Evolutionary conservation across 495 filamentous ascomycete species (phyloP), one percentile per base, ranked within the genome.

Genomic region (Xylaria bambusicola): DNA sequence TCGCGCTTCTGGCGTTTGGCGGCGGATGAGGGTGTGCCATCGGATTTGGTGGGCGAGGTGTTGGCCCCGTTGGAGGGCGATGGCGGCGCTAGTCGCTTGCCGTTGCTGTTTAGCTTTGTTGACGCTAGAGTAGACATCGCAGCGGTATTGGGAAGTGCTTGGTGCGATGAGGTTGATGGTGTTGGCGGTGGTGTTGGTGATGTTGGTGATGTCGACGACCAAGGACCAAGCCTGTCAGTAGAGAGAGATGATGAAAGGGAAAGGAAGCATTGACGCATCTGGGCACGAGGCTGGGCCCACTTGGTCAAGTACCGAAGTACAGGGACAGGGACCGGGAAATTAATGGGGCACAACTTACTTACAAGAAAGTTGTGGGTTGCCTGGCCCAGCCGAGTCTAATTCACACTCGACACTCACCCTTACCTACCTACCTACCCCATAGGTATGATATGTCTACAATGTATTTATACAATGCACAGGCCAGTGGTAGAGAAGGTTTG

Each of bases 1-100:
- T 71, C 68, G 59, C 68, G 68, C 59, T 68, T 71, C 31, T 68
- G 68, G 47, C 68, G 68, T 53, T 71, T 71, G 10, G 60, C 23
- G 13, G 56, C 46, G 3, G 56, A 50, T 36, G 58, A 45, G 36
- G 57, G 36, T n/a, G 61, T 47, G 33, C 58, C 62, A 17, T 67
- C 65, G 15, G 60, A 29, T 48, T 67, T 70, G 49, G 35, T 60
- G 27, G 63, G 35, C 10, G 44, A 63, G 10, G 38, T n/a, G 23
- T 60, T 56, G 36, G 65, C 50, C 29, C 58, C 38, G 44, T 46
- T 27, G 9, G 65, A 60, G 6, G 56, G 56, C 10, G 62, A 65
- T 3, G 56, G 24, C 8, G 62, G 53, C 18, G 59, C 63, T 0
- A 64, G 23, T n/a, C 65, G 42, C 59, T 71, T 71, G 35, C 56